phyloP scores from a whole-genome alignment of 1,284 basidiomycete genomes.

The Naganishia liquefaciens region DNA sequence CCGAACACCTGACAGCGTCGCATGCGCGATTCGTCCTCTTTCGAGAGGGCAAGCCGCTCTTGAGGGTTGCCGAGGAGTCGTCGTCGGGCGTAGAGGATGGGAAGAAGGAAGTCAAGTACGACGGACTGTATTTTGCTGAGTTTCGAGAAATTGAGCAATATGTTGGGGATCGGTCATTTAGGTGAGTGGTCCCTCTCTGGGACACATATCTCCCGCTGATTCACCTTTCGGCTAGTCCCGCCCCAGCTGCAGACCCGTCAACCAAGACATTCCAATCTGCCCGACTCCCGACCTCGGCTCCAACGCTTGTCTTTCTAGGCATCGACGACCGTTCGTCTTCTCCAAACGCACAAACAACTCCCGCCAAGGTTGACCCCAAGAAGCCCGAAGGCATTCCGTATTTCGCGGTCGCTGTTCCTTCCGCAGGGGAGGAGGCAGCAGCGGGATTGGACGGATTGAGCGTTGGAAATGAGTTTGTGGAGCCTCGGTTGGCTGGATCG shows the following conservation, averaged over 20 bases:
- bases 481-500: slow-evolving; percentile 65
- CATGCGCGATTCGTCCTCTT: slow-evolving; percentile 73
- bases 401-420: slow-evolving; percentile 72
- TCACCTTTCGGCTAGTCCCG: slow-evolving; percentile 62
- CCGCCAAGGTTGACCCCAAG: slow-evolving; percentile 61
- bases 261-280: slow-evolving; percentile 64
- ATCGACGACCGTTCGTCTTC: slow-evolving; percentile 65
- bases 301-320: slow-evolving; percentile 70
- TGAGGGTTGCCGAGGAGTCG: not conserved
- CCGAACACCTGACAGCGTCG: slow-evolving; percentile 63
- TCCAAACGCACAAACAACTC: slow-evolving; percentile 51
- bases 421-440: slow-evolving; percentile 57
- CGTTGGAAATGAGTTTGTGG: slow-evolving; percentile 63
- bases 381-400: slow-evolving; percentile 72
- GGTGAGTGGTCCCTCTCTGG: slow-evolving; percentile 2
- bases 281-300: slow-evolving; percentile 60
- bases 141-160: slow-evolving; percentile 62
- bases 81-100: not conserved
- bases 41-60: slow-evolving; percentile 48
- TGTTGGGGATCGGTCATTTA: slow-evolving; percentile 45
- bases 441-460: slow-evolving; percentile 49
- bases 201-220: slow-evolving; percentile 41
- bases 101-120: slow-evolving; percentile 9
- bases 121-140: slow-evolving; percentile 48
- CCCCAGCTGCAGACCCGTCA: slow-evolving; percentile 44